Percentiles rank a stretch among this genome's conserved stretches.
Conservation (phyloP, 371 early-diverging fungal species). For the Mortierella sp. region DNA sequence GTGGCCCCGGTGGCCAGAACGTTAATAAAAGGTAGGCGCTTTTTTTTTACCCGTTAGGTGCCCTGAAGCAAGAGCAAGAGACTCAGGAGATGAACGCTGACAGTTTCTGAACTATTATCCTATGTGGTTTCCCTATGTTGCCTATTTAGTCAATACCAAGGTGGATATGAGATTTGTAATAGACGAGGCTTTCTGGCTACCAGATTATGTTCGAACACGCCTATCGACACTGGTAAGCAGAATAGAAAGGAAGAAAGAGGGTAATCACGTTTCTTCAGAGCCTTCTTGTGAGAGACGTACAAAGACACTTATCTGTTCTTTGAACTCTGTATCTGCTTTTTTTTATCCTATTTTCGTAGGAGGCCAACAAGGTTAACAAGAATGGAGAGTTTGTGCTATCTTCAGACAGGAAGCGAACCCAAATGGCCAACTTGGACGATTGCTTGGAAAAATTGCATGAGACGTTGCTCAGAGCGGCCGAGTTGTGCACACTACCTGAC, state of each 20-base stretch:
- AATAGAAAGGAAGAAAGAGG: neutral
- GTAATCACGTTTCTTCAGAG: neutral
- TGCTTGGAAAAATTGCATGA: slow-evolving; percentile 79
- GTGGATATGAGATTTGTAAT: slow-evolving; percentile 81
- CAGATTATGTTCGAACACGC: slow-evolving; percentile 69
- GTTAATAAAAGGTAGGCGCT: slow-evolving; percentile 85
- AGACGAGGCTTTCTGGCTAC: slow-evolving; percentile 80
- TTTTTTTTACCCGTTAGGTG: neutral
- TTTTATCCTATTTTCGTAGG: slow-evolving; percentile 50
- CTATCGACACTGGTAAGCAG: slow-evolving; percentile 54
- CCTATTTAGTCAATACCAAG: slow-evolving; percentile 80
- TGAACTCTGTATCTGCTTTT: too few relatives aligned
- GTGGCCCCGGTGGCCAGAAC: slow-evolving; percentile 93
- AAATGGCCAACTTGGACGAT: slow-evolving; percentile 81
- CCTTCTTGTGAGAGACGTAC: neutral
- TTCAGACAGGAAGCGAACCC: slow-evolving; percentile 85
- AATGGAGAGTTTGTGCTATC: slow-evolving; percentile 77
- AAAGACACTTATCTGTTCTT: neutral
- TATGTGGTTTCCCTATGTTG: neutral
- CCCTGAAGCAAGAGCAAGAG: too few relatives aligned
- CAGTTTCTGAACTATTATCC: neutral
- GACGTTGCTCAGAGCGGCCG: slow-evolving; percentile 70
- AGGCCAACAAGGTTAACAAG: slow-evolving; percentile 72
- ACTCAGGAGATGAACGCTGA: neutral
- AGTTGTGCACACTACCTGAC: slow-evolving; percentile 78